Evolutionary conservation across 345 rosid genomes (phyloP).

Genomic region (Eucalyptus guilfoylei): DNA sequence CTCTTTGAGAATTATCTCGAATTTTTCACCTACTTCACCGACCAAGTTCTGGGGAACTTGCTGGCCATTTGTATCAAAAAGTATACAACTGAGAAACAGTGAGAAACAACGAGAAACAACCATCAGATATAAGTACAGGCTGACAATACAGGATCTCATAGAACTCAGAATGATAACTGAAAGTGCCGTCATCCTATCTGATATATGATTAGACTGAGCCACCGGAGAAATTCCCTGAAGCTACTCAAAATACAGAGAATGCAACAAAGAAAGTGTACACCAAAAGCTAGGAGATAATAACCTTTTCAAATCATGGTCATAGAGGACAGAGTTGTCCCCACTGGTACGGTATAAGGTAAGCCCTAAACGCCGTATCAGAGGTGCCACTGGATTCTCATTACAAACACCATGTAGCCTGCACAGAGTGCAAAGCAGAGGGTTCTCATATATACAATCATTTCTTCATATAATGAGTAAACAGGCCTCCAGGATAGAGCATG

Average conservation of each 20-base stretch:
- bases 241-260: neutral
- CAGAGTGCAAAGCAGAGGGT: neutral
- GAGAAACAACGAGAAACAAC: neutral
- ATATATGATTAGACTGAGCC: neutral
- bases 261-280: neutral
- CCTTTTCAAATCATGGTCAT: constrained; percentile 97
- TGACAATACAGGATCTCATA: neutral
- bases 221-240: neutral
- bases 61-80: constrained; percentile 52
- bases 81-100: constrained; percentile 31
- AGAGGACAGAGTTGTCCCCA: constrained; percentile 80
- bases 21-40: constrained; percentile 59
- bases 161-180: neutral
- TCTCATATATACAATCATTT: neutral
- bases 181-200: neutral
- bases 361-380: constrained; percentile 60
- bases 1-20: constrained; percentile 75
- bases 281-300: neutral
- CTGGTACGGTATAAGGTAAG: constrained; percentile 79
- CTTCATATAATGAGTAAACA: neutral
- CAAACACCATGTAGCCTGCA: constrained; percentile 91
- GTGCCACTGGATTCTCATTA: constrained; percentile 88
- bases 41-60: constrained; percentile 59
- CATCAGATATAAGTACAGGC: neutral
- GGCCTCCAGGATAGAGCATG: neutral